These are phyloP conservation scores for Periconia digitata DNA, from an alignment of 2,329 filamentous ascomycete species.

Conservation along the genomic window DNA sequence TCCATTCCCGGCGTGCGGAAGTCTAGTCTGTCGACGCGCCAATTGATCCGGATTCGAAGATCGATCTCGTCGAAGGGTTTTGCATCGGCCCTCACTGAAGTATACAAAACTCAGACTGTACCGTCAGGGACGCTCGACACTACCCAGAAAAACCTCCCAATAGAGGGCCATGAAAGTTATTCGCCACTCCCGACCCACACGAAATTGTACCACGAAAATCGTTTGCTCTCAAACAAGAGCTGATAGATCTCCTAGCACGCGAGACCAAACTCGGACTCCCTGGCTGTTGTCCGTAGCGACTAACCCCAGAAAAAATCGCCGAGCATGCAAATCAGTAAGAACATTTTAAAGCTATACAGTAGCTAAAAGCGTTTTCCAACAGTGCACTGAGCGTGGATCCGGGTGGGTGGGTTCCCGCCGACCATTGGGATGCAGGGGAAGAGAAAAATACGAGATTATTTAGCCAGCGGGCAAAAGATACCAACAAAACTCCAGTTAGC, in stretches of 20 bases:
- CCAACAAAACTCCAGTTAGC: neutral
- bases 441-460: neutral
- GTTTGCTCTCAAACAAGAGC: neutral
- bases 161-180: constrained; percentile 9
- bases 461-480: neutral
- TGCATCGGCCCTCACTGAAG: constrained; percentile 33
- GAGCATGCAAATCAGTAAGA: constrained; percentile 1
- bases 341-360: constrained; percentile 1
- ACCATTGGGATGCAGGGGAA: neutral
- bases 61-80: constrained; percentile 19
- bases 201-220: neutral
- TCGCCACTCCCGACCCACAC: neutral
- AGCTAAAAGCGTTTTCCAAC: neutral
- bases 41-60: constrained; percentile 27
- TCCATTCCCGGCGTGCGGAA: constrained; percentile 41
- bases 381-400: neutral
- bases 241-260: constrained; percentile 2
- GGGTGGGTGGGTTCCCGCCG: neutral
- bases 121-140: constrained; percentile 1
- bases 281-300: constrained; percentile 1
- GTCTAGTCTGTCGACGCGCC: constrained; percentile 31
- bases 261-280: neutral
- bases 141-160: constrained; percentile 7
- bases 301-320: neutral
- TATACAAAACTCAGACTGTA: constrained; percentile 10